These are phyloP conservation scores for Saccharomycopsis crataegensis DNA, from an alignment of 1,139 yeast genomes.

Conservation along the genomic window DNA sequence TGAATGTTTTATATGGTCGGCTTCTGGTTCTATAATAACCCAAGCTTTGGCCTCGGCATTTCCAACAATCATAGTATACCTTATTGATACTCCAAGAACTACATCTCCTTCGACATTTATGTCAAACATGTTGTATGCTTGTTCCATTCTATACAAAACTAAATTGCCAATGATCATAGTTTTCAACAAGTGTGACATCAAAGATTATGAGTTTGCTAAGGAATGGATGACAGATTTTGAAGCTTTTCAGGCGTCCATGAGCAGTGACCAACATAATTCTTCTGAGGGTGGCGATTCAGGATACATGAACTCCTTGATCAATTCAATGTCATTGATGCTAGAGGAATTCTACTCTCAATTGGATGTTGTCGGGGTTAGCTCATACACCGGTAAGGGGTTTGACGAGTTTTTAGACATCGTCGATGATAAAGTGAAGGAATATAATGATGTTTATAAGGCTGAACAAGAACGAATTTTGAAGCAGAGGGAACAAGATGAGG, in stretches of 20 bases:
- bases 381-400: slow-evolving; percentile 90
- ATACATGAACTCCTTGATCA: slow-evolving; percentile 88
- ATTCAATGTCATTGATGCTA: slow-evolving; percentile 91
- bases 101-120: slow-evolving; percentile 94
- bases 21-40: slow-evolving; percentile 93
- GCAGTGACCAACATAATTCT: slow-evolving; percentile 45
- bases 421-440: slow-evolving; percentile 82
- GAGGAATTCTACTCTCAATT: slow-evolving; percentile 94
- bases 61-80: slow-evolving; percentile 93
- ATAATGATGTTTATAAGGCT: slow-evolving; percentile 69
- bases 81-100: slow-evolving; percentile 94
- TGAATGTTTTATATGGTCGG: slow-evolving; percentile 95
- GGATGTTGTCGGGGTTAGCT: slow-evolving; percentile 86
- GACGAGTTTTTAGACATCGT: slow-evolving; percentile 82
- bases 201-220: slow-evolving; percentile 77
- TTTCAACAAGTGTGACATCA: slow-evolving; percentile 89
- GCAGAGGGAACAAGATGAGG: slow-evolving; percentile 71
- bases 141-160: slow-evolving; percentile 92
- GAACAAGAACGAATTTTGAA: slow-evolving; percentile 80
- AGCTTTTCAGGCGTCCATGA: slow-evolving; percentile 73
- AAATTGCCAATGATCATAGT: slow-evolving; percentile 96
- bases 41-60: slow-evolving; percentile 94
- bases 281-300: slow-evolving; percentile 76
- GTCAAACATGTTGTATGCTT: slow-evolving; percentile 97
- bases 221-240: slow-evolving; percentile 99